Evolutionary conservation across 306 rosid species (phyloP), one percentile per base, ranked within the genome.

Genomic region (Pachyrhizus erosus): DNA sequence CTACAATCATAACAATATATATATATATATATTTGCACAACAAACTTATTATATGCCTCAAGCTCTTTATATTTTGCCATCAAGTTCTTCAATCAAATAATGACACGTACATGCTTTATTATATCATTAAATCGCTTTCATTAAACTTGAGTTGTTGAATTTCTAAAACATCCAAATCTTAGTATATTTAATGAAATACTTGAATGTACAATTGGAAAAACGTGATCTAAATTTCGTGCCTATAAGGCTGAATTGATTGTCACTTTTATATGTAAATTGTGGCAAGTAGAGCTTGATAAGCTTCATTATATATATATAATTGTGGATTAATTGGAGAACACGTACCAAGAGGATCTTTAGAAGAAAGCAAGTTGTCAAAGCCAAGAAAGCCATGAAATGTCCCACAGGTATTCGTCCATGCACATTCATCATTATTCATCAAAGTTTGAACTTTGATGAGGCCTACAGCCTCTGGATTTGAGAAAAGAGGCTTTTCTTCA

Each of bases 291-390:
- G 49, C 27, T n/a, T 12, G 1, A 64, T 64, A 66, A 66, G 14
- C 48, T 66, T 37, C 27, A 37, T 9, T n/a, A 1, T 29, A 64
- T 34, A 17, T 65, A 7, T 27, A 26, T 57, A 48, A 21, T 73
- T 55, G 52, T 55, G 66, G 68, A 20, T 21, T 74, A 74, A 74
- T 54, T 55, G 37, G 79, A 74, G 21, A 34, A 54, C 43, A 71
- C 76, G 82, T 54, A 70, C 43, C 55, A 73, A 10, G 52, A 72
- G 87, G 88, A 81, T 84, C 83, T 74, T 83, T 34, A 78, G 42
- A 75, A 61, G 73, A 71, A 49, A 54, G 70, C 75, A 67, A 88
- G 83, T 84, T 84, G 85, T 86, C 84, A 83, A 76, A 76, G 89
- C 81, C 80, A 77, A 62, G 83, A 90, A 79, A 85, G 45, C 77